Conservation (phyloP, 352 stramenopile genomes). For the Globisporangium yorkense region DNA sequence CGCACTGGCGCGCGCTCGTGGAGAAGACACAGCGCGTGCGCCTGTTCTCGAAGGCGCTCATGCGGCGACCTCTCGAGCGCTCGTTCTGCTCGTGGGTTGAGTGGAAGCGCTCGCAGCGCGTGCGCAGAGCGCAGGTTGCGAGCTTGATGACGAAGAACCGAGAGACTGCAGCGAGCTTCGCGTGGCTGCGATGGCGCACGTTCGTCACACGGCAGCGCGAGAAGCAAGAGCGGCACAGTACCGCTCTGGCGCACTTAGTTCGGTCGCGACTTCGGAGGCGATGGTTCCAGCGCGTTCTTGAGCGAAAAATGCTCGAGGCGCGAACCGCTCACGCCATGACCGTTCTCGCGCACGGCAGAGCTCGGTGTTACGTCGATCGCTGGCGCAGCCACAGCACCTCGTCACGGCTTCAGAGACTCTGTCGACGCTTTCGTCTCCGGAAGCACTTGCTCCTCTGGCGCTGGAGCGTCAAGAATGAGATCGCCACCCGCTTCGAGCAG, state of each 20-base stretch:
- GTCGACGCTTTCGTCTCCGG: slow-evolving; percentile 23
- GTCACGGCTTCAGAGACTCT: slow-evolving; percentile 10
- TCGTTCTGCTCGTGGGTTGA: slow-evolving; percentile 2
- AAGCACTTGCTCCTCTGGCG: slow-evolving; percentile 38
- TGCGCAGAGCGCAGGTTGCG: background rate
- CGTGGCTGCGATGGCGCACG: slow-evolving; percentile 15
- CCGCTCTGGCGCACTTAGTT: slow-evolving; percentile 14
- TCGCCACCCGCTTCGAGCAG: slow-evolving; percentile 33
- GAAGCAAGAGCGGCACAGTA: slow-evolving; percentile 9
- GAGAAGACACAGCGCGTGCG: slow-evolving; percentile 4
- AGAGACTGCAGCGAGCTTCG: background rate
- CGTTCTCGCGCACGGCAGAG: slow-evolving; percentile 10
- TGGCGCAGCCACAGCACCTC: slow-evolving; percentile 21
- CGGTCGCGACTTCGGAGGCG: slow-evolving; percentile 13
- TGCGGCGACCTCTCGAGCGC: background rate
- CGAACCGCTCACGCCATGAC: slow-evolving; percentile 3
- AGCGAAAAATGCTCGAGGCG: slow-evolving; percentile 4
- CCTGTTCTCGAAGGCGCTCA: background rate
- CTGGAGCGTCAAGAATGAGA: slow-evolving; percentile 12
- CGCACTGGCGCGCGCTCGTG: slow-evolving; percentile 6
- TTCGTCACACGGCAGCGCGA: slow-evolving; percentile 10
- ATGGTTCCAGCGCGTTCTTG: slow-evolving; percentile 16
- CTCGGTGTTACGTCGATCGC: slow-evolving; percentile 8
- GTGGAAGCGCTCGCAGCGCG: slow-evolving; percentile 1
- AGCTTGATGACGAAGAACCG: background rate